A percentile compares a stretch with the other conserved stretches of the same genome.
phyloP scores from a whole-genome alignment of 169 alveolate genomes.

The Babesia bovis region DNA sequence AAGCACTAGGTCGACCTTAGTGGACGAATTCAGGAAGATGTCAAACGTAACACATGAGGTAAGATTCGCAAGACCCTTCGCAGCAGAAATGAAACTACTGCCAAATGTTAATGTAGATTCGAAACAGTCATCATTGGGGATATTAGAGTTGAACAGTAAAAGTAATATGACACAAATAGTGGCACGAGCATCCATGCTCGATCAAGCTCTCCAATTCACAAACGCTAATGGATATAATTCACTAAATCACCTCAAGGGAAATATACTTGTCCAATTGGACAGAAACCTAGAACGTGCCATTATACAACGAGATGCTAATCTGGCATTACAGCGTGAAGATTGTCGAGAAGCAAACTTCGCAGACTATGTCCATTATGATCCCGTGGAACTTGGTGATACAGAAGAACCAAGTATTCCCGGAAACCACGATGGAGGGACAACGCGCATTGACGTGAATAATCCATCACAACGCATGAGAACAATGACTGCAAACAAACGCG shows the following conservation, averaged over 20 bases:
- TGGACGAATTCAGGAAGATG: background rate
- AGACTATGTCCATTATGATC: constrained; percentile 49
- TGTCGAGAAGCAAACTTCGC: constrained; percentile 60
- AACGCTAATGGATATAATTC: constrained; percentile 29
- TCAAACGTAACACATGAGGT: background rate
- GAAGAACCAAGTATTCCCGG: background rate
- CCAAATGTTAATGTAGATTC: background rate
- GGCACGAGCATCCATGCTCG: constrained; percentile 35
- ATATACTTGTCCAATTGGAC: background rate
- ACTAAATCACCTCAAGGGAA: background rate
- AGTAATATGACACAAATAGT: background rate
- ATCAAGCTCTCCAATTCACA: constrained; percentile 44
- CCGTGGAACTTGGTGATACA: constrained; percentile 11
- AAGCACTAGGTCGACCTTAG: background rate
- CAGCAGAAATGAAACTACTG: background rate
- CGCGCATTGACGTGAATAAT: background rate
- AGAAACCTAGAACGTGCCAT: constrained; percentile 51
- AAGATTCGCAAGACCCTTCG: background rate
- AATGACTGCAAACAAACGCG: background rate
- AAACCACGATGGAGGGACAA: background rate
- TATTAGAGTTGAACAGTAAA: background rate
- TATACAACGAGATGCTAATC: constrained; percentile 59
- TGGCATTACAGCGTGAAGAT: constrained; percentile 58
- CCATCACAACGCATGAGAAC: background rate
- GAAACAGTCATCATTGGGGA: background rate